Evolutionary conservation across 352 stramenopile species (phyloP), one percentile per base, ranked within the genome.

Genomic region (Pythium myriotylum): DNA sequence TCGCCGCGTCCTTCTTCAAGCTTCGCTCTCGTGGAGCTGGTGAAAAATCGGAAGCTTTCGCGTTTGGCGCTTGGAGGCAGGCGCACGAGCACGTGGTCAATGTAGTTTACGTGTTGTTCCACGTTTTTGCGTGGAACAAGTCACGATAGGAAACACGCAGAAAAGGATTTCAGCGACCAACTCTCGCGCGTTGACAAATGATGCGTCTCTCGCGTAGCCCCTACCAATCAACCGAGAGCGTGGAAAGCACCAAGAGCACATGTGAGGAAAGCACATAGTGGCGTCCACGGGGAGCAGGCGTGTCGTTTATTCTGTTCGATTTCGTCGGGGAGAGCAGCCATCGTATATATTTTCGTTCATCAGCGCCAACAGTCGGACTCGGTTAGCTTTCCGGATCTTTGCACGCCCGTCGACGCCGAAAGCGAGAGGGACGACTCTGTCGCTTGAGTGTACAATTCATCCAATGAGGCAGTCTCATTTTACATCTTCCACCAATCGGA

Each of bases 21-120:
- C 10, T 35, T 35, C 29, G 29, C 29, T n/a, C n/a, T n/a, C n/a
- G n/a, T n/a, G n/a, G n/a, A 35, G 29, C 29, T 35, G 29, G 5
- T 35, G 5, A 35, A 49, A 49, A 49, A 32, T 32, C 10, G 20
- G 42, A 52, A 52, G 17, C 45, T 52, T 37, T 26, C 43, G 29
- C 43, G n/a, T n/a, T n/a, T 35, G 43, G 16, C 43, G 23, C 43
- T 51, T 10, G 43, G 13, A 19, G 35, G 19, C 27, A 39, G 29
- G 10, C 37, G 45, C 22, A 24, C 20, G 24, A 52, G 19, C 24
- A 26, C 8, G 45, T 14, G 27, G 10, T 6, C n/a, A 32, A 23
- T 47, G 35, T 57, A 57, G 23, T 57, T 48, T 57, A 22, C 50
- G 47, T 35, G 29, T 24, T 57, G 50, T 57, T 57, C 13, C 50